These are phyloP conservation scores for Aspergillus ustus DNA, from an alignment of 2,329 filamentous ascomycete species.

Conservation along the genomic window DNA sequence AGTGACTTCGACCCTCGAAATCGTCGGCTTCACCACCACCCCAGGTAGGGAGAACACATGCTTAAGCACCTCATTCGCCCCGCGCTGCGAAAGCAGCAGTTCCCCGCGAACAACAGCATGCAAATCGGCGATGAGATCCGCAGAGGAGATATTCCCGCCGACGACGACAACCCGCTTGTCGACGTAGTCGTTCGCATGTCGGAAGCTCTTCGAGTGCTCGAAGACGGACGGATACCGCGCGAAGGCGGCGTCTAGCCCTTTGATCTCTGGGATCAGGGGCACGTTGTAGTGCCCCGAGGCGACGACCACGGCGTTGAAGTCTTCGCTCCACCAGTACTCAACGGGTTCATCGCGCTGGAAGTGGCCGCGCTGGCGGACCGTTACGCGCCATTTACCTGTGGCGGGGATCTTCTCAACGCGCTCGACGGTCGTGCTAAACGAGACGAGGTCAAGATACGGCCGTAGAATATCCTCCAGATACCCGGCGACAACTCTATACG, in stretches of 20 bases:
- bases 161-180: constrained; percentile 36
- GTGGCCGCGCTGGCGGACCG: constrained; percentile 29
- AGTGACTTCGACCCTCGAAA: constrained; percentile 18
- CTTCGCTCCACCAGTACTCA: constrained; percentile 46
- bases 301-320: constrained; percentile 49
- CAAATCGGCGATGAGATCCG: constrained; percentile 34
- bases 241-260: constrained; percentile 39
- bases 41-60: constrained; percentile 31
- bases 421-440: constrained; percentile 40
- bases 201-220: constrained; percentile 46
- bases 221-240: constrained; percentile 37
- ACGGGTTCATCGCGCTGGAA: constrained; percentile 11
- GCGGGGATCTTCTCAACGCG: constrained; percentile 24
- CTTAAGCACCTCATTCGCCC: constrained; percentile 25
- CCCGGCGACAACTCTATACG: constrained; percentile 28
- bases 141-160: constrained; percentile 35
- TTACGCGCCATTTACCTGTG: constrained; percentile 34
- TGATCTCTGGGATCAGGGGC: constrained; percentile 44
- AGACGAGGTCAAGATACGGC: constrained; percentile 33
- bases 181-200: constrained; percentile 42
- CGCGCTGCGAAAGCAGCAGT: constrained; percentile 28
- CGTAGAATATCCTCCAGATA: constrained; percentile 33
- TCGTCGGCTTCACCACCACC: constrained; percentile 26
- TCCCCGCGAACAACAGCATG: constrained; percentile 28
- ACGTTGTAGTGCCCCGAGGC: constrained; percentile 50